Conservation (phyloP, 208 protist species). For the Trypanosoma grayi region DNA sequence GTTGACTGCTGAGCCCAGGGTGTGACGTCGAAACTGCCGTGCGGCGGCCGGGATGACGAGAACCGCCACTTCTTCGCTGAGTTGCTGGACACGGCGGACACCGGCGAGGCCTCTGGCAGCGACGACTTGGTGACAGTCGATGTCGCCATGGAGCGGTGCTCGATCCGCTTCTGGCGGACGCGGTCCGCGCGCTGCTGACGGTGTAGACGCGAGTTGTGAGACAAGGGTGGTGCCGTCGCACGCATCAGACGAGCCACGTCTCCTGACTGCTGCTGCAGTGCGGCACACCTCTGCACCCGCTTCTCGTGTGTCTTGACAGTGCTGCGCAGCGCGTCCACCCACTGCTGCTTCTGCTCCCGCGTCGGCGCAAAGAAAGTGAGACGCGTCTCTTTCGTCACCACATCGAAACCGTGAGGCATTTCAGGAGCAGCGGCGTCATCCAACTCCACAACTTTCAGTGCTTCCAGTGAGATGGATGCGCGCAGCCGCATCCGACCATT, state of each 20-base stretch:
- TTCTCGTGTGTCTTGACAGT: constrained; percentile 32
- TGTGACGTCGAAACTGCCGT: constrained; percentile 18
- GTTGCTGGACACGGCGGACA: neutral
- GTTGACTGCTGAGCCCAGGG: constrained; percentile 24
- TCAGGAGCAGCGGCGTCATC: constrained; percentile 28
- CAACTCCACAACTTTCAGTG: constrained; percentile 46
- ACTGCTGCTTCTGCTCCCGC: constrained; percentile 70
- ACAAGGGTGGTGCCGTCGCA: constrained; percentile 17
- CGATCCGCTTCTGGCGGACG: constrained; percentile 2
- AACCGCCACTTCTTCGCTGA: neutral
- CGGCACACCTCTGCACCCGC: constrained; percentile 1
- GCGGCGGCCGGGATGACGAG: neutral
- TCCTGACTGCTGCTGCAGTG: neutral
- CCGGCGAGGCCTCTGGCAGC: too few species aligned
- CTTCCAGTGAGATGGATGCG: constrained; percentile 56
- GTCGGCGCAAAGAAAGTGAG: constrained; percentile 68
- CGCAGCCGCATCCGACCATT: constrained; percentile 60
- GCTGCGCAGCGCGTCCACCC: constrained; percentile 66
- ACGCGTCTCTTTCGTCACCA: constrained; percentile 39
- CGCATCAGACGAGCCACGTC: neutral
- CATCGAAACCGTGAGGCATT: constrained; percentile 49
- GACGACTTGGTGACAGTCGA: neutral
- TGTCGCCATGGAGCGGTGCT: neutral
- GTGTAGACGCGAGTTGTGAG: constrained; percentile 41
- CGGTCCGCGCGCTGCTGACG: constrained; percentile 40